Evolutionary conservation across 306 rosid species (phyloP), one percentile per base, ranked within the genome.

Genomic region (Malus asiatica): DNA sequence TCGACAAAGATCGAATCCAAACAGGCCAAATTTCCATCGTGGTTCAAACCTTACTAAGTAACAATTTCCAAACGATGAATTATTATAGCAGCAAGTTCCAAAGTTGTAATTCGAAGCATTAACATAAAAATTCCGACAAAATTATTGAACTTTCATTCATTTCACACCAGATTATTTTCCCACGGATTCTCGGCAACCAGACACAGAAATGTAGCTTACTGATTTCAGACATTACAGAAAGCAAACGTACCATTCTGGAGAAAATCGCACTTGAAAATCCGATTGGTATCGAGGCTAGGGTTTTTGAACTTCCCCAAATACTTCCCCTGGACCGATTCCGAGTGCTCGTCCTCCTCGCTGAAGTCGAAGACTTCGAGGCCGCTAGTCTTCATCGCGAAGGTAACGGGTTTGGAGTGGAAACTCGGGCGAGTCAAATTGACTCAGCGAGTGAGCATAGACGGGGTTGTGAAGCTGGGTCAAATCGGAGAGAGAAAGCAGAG

Each of bases 351-450:
- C 30, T 90, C 89, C 59, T 86, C 86, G 64, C 77, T 78, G 84
- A 83, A 91, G 79, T 88, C 96, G 83, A 84, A 87, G 40, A 87
- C 93, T 10, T 72, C 81, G 10, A 86, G 77, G 77, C 85, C 92
- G 82, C 77, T 66, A 81, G 77, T 77, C 81, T 74, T 87, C 96
- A 91, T 93, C 63, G 79, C 74, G 58, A 8, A 52, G 60, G 66
- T 51, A 51, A 45, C 73, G 73, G 81, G 80, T 62, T 67, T 52
- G 25, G 30, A 65, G 76, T 82, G 77, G 76, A 22, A 30, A 69
- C 55, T 81, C 48, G 29, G 75, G 67, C 61, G 73, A 79, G 57
- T 25, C 74, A 45, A 74, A 65, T 27, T 15, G 69, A 61, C 70
- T 63, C 76, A 59, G 68, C 46, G 70, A 58, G 78, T 30, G 72